Evolutionary conservation across 202 grass and related monocot genomes (phyloP).

Genomic region (Carex arenaria): DNA sequence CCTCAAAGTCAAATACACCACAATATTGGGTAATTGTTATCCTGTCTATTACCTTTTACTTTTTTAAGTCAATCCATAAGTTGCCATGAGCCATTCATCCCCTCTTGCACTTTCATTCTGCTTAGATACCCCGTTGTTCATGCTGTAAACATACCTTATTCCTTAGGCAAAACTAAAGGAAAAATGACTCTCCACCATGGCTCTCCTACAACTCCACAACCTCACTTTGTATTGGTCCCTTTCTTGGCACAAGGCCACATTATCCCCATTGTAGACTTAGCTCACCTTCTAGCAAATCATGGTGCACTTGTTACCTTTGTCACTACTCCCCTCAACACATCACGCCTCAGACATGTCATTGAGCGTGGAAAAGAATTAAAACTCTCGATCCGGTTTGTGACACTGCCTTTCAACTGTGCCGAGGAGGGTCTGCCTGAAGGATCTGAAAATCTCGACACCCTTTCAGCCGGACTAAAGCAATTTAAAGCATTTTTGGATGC

Average conservation of each 20-base stretch:
- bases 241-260: conserved; percentile 56
- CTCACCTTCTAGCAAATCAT: conserved; percentile 38
- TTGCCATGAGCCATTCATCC: neutral
- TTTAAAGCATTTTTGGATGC: conserved; percentile 27
- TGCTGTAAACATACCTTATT: neutral
- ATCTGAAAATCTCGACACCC: conserved; percentile 34
- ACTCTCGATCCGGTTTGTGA: conserved; percentile 41
- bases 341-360: conserved; percentile 32
- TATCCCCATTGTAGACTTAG: conserved; percentile 49
- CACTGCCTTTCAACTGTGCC: conserved; percentile 32
- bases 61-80: neutral
- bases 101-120: neutral
- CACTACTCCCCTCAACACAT: conserved; percentile 42
- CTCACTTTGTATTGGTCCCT: conserved; percentile 57
- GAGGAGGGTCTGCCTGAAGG: conserved; percentile 37
- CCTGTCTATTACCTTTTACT: neutral
- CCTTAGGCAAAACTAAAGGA: neutral
- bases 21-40: neutral
- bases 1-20: no score
- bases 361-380: conserved; percentile 17
- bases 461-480: conserved; percentile 13
- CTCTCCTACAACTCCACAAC: conserved; percentile 4
- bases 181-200: neutral
- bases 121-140: neutral
- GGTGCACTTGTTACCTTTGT: conserved; percentile 37